Base-by-base conservation (phyloP, 768 basidiomycete species). In the Calocera viscosa region DNA sequence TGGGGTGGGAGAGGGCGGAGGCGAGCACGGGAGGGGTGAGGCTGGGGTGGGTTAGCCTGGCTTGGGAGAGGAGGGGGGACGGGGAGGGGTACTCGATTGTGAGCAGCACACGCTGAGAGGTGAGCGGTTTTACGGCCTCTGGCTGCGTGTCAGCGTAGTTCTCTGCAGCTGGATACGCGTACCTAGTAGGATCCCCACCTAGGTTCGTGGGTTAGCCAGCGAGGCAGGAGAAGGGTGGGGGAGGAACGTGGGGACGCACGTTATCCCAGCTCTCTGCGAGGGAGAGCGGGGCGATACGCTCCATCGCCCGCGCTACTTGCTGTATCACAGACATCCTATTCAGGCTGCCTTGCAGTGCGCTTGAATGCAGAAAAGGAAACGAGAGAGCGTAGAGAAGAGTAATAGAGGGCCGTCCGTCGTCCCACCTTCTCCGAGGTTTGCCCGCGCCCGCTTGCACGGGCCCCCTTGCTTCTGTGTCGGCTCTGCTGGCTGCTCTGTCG, bases 201-300 rank as follows among this genome's bases (percentile, higher is more conserved):
- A 65, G 64, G 49, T 35, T 43, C 24, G 28, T 24, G 28, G 8
- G 53, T 41, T 41, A 26, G 22, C 64, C 30, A 33, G 72, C 34
- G 64, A 65, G 66, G 33, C 24, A n/a, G 49, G 64, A n/a, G 16
- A 47, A 40, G 66, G 63, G 70, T 63, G 66, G 63, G 16, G 53
- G 64, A 14, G 39, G 65, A 32, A 65, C 65, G 10, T 22, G 32
- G 41, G 65, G 47, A 78, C 89, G 77, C 70, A 96, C 94, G 77
- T 97, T 97, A 73, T 97, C 94, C 93, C 94, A 97, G 69, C 82
- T 84, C 70, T 89, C 93, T 19, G 94, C 94, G 8, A 96, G 81
- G 39, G 84, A 80, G 24, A 92, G 81, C 1, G 94, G 94, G 0
- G 94, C 93, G 69, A 96, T 89, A 30, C 85, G 82, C 69, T 90